Conservation (phyloP, 2,329 filamentous ascomycete genomes). For the Trichoderma endophyticum region DNA sequence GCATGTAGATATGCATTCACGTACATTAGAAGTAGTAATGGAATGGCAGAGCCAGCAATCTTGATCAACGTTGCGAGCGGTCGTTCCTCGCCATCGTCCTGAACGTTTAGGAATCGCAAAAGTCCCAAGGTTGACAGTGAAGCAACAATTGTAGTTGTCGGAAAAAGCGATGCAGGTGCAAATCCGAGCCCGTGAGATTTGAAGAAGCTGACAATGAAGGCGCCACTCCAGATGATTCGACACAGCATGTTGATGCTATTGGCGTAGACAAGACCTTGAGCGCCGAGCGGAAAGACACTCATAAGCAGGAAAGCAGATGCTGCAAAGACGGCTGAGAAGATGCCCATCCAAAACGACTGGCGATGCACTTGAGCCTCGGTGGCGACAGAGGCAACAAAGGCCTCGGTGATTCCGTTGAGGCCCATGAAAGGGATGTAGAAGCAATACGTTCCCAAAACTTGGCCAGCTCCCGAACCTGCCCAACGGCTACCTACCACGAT, state of each 20-base stretch:
- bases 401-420: slow-evolving; percentile 86
- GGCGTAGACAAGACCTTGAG: slow-evolving; percentile 76
- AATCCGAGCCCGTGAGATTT: slow-evolving; percentile 37
- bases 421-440: slow-evolving; percentile 92
- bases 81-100: slow-evolving; percentile 25
- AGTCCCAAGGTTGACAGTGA: slow-evolving; percentile 29
- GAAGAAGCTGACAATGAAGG: slow-evolving; percentile 70
- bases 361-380: slow-evolving; percentile 67
- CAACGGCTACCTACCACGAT: slow-evolving; percentile 76
- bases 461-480: slow-evolving; percentile 68
- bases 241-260: slow-evolving; percentile 89
- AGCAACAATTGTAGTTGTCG: slow-evolving; percentile 27
- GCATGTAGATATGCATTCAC: slow-evolving; percentile 35
- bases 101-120: slow-evolving; percentile 28
- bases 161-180: slow-evolving; percentile 28
- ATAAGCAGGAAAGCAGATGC: slow-evolving; percentile 72
- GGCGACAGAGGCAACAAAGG: slow-evolving; percentile 87
- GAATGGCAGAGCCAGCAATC: slow-evolving; percentile 47
- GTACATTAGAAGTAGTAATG: slow-evolving; percentile 58
- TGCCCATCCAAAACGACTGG: slow-evolving; percentile 82
- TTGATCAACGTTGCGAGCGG: slow-evolving; percentile 41
- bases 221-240: slow-evolving; percentile 74
- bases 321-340: slow-evolving; percentile 75
- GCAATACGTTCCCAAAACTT: slow-evolving; percentile 76
- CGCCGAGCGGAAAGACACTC: slow-evolving; percentile 65